A percentile compares a stretch with the other conserved stretches of the same genome.
phyloP scores from a whole-genome alignment of 805 yeast species.

The Priceomyces melissophilus region DNA sequence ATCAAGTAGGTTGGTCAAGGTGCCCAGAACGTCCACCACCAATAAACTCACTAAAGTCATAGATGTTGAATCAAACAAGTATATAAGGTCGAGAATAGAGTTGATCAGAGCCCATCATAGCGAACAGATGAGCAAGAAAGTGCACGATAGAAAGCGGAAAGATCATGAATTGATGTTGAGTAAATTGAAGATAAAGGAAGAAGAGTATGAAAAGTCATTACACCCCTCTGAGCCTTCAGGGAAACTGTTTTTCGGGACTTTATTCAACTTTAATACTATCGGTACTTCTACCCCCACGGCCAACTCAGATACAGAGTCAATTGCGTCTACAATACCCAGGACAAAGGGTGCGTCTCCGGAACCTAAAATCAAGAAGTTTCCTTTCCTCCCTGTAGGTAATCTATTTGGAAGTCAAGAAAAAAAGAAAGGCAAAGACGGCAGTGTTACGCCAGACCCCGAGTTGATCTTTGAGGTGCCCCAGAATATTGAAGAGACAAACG shows the following conservation, averaged over 20 bases:
- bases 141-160: slow-evolving; percentile 35
- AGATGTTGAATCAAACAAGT: slow-evolving; percentile 35
- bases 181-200: slow-evolving; percentile 35
- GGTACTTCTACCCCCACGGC: not conserved
- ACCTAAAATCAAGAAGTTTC: slow-evolving; percentile 2
- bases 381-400: slow-evolving; percentile 3
- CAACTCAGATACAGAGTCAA: not conserved
- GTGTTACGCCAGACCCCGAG: too few relatives aligned
- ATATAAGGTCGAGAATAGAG: slow-evolving; percentile 38
- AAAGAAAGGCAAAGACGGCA: too few relatives aligned
- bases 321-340: not conserved
- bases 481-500: too few relatives aligned
- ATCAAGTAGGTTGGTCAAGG: slow-evolving; percentile 8
- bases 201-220: slow-evolving; percentile 32
- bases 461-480: too few relatives aligned
- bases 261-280: slow-evolving; percentile 23
- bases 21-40: slow-evolving; percentile 18
- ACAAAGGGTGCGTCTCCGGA: not conserved
- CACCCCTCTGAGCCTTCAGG: slow-evolving; percentile 21
- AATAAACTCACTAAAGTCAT: slow-evolving; percentile 25
- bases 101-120: slow-evolving; percentile 35
- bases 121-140: slow-evolving; percentile 32
- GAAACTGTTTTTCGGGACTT: slow-evolving; percentile 26
- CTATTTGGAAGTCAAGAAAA: not conserved
- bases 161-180: slow-evolving; percentile 38